Percentiles rank a stretch among this genome's conserved stretches.
These are phyloP conservation scores for Calonectria pseudoturangicola DNA, from an alignment of 2,329 filamentous ascomycete genomes.

Conservation along the genomic window DNA sequence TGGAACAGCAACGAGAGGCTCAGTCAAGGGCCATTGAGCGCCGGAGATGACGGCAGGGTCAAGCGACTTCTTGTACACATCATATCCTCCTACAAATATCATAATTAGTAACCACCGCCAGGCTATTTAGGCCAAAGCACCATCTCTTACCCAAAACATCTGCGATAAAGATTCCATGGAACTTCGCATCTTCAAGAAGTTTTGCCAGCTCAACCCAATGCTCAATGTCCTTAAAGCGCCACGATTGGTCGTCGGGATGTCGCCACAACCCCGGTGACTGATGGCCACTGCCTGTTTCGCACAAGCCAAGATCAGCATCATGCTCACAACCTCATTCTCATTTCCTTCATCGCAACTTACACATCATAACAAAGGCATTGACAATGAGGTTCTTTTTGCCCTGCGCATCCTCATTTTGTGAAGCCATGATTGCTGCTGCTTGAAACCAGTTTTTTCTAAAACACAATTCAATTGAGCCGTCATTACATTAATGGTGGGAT, in stretches of 20 bases:
- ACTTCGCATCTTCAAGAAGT: slow-evolving; percentile 76
- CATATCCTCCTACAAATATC: slow-evolving; percentile 73
- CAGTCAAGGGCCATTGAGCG: slow-evolving; percentile 83
- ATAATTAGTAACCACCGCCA: not conserved
- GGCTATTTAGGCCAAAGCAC: rapidly evolving
- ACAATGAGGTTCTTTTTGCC: slow-evolving; percentile 64
- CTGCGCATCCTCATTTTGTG: slow-evolving; percentile 38
- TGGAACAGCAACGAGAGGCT: slow-evolving; percentile 78
- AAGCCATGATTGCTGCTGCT: slow-evolving; percentile 43
- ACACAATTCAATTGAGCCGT: slow-evolving; percentile 22
- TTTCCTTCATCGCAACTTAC: slow-evolving; percentile 48
- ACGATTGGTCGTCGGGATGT: slow-evolving; percentile 78
- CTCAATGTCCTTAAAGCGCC: slow-evolving; percentile 75
- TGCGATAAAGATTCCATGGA: slow-evolving; percentile 80
- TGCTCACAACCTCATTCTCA: not conserved
- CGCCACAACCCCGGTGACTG: slow-evolving; percentile 72
- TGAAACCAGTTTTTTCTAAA: slow-evolving; percentile 4
- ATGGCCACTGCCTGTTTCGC: slow-evolving; percentile 62
- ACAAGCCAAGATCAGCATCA: slow-evolving; percentile 39
- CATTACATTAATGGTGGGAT: slow-evolving; percentile 22
- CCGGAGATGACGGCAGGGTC: slow-evolving; percentile 77
- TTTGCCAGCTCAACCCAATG: slow-evolving; percentile 78
- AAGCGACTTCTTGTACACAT: slow-evolving; percentile 79
- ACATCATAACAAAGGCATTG: slow-evolving; percentile 66
- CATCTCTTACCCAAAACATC: slow-evolving; percentile 72